Conservation (phyloP, 805 yeast genomes). For the Myxozyma vanderwaltii region DNA sequence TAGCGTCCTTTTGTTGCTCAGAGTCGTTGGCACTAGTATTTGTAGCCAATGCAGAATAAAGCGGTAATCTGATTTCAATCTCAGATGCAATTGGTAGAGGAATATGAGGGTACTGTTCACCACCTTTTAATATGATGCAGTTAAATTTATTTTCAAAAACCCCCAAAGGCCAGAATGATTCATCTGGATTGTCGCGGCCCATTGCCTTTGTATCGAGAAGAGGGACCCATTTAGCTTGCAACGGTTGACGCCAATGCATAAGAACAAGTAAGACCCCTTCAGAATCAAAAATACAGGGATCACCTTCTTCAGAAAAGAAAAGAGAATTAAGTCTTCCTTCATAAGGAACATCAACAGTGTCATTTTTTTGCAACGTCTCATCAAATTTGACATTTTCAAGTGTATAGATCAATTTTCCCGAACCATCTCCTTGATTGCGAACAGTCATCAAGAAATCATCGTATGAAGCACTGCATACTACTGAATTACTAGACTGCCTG, state of each 20-base stretch:
- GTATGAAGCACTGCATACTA: slow-evolving; percentile 70
- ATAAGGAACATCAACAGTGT: slow-evolving; percentile 43
- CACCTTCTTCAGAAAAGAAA: slow-evolving; percentile 87
- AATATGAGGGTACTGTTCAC: slow-evolving; percentile 66
- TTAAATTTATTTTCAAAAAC: slow-evolving; percentile 62
- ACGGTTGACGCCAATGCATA: slow-evolving; percentile 73
- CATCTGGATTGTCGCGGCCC: slow-evolving; percentile 52
- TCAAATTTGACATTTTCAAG: slow-evolving; percentile 51
- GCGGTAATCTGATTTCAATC: slow-evolving; percentile 68
- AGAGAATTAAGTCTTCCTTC: slow-evolving; percentile 55
- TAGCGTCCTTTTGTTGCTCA: slow-evolving; percentile 14
- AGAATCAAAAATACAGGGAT: slow-evolving; percentile 84
- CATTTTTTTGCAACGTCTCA: slow-evolving; percentile 44
- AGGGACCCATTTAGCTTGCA: slow-evolving; percentile 87
- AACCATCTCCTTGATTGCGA: slow-evolving; percentile 43
- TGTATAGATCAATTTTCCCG: slow-evolving; percentile 48
- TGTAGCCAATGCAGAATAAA: slow-evolving; percentile 39
- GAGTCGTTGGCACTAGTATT: neutral
- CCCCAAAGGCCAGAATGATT: slow-evolving; percentile 88
- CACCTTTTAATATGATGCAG: slow-evolving; percentile 68
- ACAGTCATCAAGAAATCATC: slow-evolving; percentile 59
- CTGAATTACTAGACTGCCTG: slow-evolving; percentile 66
- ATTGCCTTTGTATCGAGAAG: slow-evolving; percentile 59
- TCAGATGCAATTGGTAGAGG: slow-evolving; percentile 87
- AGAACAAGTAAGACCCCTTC: slow-evolving; percentile 72